phyloP scores from a whole-genome alignment of 2,329 filamentous ascomycete genomes.

The Neonectria neomacrospora region DNA sequence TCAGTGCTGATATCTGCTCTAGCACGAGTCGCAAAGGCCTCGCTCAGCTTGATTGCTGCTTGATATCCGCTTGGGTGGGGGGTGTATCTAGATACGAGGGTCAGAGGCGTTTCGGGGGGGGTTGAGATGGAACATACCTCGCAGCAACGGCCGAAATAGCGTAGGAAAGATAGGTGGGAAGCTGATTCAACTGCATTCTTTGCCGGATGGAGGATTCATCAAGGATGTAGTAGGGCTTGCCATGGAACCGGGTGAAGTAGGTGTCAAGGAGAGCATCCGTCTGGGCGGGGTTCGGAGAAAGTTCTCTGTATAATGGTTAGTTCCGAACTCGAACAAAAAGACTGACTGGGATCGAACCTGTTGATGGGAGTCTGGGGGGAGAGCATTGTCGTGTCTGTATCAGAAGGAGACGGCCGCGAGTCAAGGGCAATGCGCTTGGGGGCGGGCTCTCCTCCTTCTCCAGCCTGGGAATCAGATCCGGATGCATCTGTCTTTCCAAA shows the following conservation, averaged over 20 bases:
- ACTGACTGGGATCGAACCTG: slow-evolving; percentile 31
- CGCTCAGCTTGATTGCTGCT: slow-evolving; percentile 73
- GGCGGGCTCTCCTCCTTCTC: slow-evolving; percentile 49
- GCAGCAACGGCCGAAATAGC: slow-evolving; percentile 71
- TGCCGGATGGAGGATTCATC: slow-evolving; percentile 82
- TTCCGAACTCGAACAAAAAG: not conserved
- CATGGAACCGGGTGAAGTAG: slow-evolving; percentile 83
- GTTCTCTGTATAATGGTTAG: slow-evolving; percentile 52
- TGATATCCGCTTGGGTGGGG: slow-evolving; percentile 74
- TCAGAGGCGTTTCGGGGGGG: slow-evolving; percentile 7
- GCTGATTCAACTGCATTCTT: slow-evolving; percentile 73
- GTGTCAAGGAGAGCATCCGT: slow-evolving; percentile 76
- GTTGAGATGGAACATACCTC: slow-evolving; percentile 56
- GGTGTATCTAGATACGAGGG: slow-evolving; percentile 65
- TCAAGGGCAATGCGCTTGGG: slow-evolving; percentile 56
- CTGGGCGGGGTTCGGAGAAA: slow-evolving; percentile 59
- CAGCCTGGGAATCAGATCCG: slow-evolving; percentile 38
- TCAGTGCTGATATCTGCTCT: slow-evolving; percentile 79
- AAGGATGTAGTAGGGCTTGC: slow-evolving; percentile 83
- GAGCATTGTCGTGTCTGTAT: slow-evolving; percentile 37
- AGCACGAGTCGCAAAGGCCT: slow-evolving; percentile 78
- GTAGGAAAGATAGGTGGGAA: slow-evolving; percentile 65
- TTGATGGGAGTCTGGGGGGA: slow-evolving; percentile 43
- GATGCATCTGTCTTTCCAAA: slow-evolving; percentile 38
- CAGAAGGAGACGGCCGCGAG: slow-evolving; percentile 44